Evolutionary conservation across 495 filamentous ascomycete genomes (phyloP).

Genomic region (Gamarada debralockiae): DNA sequence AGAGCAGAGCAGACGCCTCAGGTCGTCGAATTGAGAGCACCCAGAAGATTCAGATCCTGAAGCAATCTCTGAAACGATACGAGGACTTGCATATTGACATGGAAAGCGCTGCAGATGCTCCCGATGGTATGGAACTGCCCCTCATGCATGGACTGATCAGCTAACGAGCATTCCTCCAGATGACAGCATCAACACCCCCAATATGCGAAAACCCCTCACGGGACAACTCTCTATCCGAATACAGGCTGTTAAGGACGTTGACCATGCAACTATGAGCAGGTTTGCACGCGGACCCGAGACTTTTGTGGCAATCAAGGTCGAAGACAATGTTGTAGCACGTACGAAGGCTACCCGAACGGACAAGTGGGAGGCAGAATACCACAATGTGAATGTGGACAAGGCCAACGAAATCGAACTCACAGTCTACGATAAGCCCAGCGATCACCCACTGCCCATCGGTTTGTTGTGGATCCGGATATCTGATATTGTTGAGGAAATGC

Average conservation of each 20-base stretch:
- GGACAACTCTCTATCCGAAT: conserved; percentile 85
- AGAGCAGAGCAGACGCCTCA: conserved; percentile 90
- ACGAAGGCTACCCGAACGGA: conserved; percentile 87
- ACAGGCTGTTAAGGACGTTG: conserved; percentile 86
- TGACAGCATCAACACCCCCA: conserved; percentile 93
- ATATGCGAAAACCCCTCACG: conserved; percentile 87
- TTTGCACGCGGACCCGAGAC: conserved; percentile 92
- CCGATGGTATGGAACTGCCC: conserved; percentile 64
- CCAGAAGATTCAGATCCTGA: conserved; percentile 95
- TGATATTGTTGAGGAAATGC: conserved; percentile 96
- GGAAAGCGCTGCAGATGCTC: conserved; percentile 66
- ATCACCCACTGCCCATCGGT: conserved; percentile 87
- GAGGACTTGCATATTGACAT: conserved; percentile 97
- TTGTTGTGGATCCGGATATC: conserved; percentile 96
- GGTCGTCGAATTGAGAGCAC: conserved; percentile 87
- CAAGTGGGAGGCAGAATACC: conserved; percentile 85
- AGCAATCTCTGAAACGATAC: conserved; percentile 93
- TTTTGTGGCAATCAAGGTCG: conserved; percentile 92
- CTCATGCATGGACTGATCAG: not conserved
- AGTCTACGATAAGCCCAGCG: conserved; percentile 87
- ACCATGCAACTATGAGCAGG: conserved; percentile 82
- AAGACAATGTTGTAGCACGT: conserved; percentile 83
- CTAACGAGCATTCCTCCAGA: conserved; percentile 46
- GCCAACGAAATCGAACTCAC: conserved; percentile 98
- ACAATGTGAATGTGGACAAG: conserved; percentile 91